Evolutionary conservation across 2,329 filamentous ascomycete species (phyloP).

Genomic region (Fusarium sp.): DNA sequence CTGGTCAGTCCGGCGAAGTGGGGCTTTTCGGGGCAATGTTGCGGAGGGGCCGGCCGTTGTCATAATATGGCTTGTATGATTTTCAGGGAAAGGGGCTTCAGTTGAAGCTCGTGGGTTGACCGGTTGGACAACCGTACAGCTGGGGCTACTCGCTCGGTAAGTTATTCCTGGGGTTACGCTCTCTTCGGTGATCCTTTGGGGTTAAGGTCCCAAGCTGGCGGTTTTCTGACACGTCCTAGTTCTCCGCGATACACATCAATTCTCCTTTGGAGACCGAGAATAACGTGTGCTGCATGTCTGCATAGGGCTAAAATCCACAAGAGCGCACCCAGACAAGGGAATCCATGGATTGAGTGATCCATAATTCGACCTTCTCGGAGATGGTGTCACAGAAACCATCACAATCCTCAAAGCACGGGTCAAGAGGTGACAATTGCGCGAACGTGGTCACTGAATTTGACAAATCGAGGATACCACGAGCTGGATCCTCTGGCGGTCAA

Average conservation of each 20-base stretch:
- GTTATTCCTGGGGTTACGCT: not conserved
- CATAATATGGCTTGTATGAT: slow-evolving; percentile 12
- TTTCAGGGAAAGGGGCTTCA: not conserved
- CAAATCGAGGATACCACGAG: not conserved
- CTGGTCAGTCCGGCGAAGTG: slow-evolving; percentile 13
- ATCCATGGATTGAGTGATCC: not conserved
- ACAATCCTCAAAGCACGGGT: not conserved
- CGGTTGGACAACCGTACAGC: slow-evolving; percentile 4
- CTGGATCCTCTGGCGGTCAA: not conserved
- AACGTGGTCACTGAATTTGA: not conserved
- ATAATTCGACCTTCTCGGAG: not conserved
- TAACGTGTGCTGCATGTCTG: not conserved
- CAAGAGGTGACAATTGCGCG: not conserved
- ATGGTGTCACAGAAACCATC: not conserved
- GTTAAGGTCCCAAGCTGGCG: slow-evolving; percentile 2
- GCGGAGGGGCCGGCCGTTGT: not conserved
- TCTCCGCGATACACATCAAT: not conserved
- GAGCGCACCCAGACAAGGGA: not conserved
- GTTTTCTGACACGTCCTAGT: slow-evolving; percentile 3
- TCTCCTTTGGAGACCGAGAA: slow-evolving; percentile 5
- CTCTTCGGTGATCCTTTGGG: slow-evolving; percentile 10
- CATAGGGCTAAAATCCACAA: not conserved
- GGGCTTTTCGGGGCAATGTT: slow-evolving; percentile 4
- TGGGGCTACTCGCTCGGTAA: not conserved
- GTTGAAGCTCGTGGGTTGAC: not conserved